Base-by-base conservation (phyloP, 176 grass and related monocot species). In the Ensete ventricosum region DNA sequence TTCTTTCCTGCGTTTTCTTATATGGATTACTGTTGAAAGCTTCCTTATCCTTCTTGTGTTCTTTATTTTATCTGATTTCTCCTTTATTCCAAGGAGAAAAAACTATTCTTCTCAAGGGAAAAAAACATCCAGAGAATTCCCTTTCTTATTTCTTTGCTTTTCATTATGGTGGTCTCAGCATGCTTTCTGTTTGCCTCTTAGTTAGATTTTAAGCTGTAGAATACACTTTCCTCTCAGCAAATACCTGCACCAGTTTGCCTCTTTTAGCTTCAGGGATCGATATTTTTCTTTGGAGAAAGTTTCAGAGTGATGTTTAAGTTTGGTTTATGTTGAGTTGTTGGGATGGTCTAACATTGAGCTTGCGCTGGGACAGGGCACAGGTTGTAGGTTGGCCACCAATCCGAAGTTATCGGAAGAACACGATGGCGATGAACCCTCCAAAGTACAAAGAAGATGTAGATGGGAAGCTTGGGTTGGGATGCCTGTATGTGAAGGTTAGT, bases 361-460 rank as follows among this genome's bases (percentile, higher is more conserved):
- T 69, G 5, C 13, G 13, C 23, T 20, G 21, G 48, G 14, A 10
- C 67, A 69, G 67, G 14, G 72, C 72, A 57, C 72, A 74, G 53
- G 72, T 74, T 9, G 72, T 74, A 43, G 72, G 72, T 43, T 74
- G 72, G 72, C 72, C 72, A 74, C 72, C 72, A 29, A 74, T 74
- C 12, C 72, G 72, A 19, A 74, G 72, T 74, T 74, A 74, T 22
- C 72, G 72, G 51, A 74, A 74, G 53, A 74, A 74, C 53, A 74
- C 72, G 9, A 74, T 74, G 72, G 72, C 72, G 48, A 57, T 54
- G 2, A 74, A 74, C 22, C 72, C 72, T 4, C 16, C 21, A 29
- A 74, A 57, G 72, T 34, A 74, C 72, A 74, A 74, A 58, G 72
- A 58, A 58, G 69, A 71, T 13, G 54, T n/a, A 24, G 72, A 74